Base-by-base conservation (phyloP, 148 eudicot species). In the Persicaria maculosa region DNA sequence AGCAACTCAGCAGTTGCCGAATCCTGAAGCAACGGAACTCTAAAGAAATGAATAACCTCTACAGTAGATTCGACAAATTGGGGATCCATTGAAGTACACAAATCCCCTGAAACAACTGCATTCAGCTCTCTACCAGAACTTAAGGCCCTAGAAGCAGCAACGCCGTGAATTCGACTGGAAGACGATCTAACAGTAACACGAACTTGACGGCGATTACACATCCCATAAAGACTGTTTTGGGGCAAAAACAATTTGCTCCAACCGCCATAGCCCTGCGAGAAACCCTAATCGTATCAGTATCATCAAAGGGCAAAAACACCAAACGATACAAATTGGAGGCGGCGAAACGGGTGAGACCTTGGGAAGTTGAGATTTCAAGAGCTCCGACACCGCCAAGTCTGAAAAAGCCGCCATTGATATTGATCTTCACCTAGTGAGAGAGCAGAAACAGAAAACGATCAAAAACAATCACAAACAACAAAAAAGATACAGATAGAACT, bases 1-100 rank as follows among this genome's bases (percentile, higher is more conserved):
- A 93, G 80, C 46, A 91, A 81, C 82, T 88, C 92, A 68, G 80
- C 76, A n/a, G 83, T 71, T n/a, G 94, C 94, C 81, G 85, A 88
- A 40, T 89, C 97, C 76, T 86, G 91, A 68, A 91, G 68, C 25
- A 91, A 74, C 1, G 98, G 96, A 72, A 89, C 59, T 31, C 91
- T 91, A 50, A 84, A 93, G 68, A 86, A 87, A 76, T 93, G 97
- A 53, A 83, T 74, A 71, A 93, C 85, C 50, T 80, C 84, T 54
- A 79, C 82, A 50, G 52, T 68, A 6, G 69, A 57, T 44, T 17
- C 68, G 44, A 48, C 11, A 48, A 77, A 50, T 65, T 83, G 78
- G 14, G 79, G 70, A 59, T 78, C 81, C 0, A 80, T 17, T 44
- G 83, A 72, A 77, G 80, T 77, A 61, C 81, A 72, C 46, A 81